Conservation (phyloP, 2,329 filamentous ascomycete genomes). For the Camptophora hylomeconis region DNA sequence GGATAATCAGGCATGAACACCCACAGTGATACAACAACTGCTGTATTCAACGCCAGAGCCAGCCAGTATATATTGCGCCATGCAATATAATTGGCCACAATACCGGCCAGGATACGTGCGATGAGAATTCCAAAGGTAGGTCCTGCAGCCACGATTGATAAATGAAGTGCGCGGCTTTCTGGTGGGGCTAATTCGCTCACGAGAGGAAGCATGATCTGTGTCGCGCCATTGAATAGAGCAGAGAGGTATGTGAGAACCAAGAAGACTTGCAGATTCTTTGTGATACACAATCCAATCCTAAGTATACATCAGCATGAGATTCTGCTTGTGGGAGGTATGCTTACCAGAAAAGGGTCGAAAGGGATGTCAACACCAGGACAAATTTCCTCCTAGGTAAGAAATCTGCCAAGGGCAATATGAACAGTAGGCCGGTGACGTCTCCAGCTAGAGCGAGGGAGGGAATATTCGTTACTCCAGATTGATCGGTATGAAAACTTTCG, state of each 20-base stretch:
- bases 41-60: slow-evolving; percentile 54
- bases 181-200: slow-evolving; percentile 64
- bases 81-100: slow-evolving; percentile 56
- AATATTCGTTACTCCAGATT: slow-evolving; percentile 53
- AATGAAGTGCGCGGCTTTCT: slow-evolving; percentile 51
- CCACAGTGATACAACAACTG: slow-evolving; percentile 52
- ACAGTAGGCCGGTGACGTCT: slow-evolving; percentile 59
- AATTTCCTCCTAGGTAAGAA: slow-evolving; percentile 49
- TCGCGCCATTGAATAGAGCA: slow-evolving; percentile 61
- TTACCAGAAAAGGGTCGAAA: slow-evolving; percentile 53
- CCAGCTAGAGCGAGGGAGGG: slow-evolving; percentile 68
- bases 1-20: slow-evolving; percentile 70
- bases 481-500: slow-evolving; percentile 52
- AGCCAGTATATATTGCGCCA: slow-evolving; percentile 75
- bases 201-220: slow-evolving; percentile 64
- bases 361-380: slow-evolving; percentile 50
- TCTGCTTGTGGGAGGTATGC: slow-evolving; percentile 17
- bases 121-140: slow-evolving; percentile 62
- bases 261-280: slow-evolving; percentile 50
- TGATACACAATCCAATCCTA: slow-evolving; percentile 52
- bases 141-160: slow-evolving; percentile 62
- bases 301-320: background rate
- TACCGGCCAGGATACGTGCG: slow-evolving; percentile 60
- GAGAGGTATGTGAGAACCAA: slow-evolving; percentile 58
- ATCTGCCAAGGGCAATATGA: slow-evolving; percentile 65